Percentiles rank a stretch among this genome's conserved stretches.
Conservation (phyloP, 2,329 filamentous ascomycete genomes). For the Setomelanomma holmii region DNA sequence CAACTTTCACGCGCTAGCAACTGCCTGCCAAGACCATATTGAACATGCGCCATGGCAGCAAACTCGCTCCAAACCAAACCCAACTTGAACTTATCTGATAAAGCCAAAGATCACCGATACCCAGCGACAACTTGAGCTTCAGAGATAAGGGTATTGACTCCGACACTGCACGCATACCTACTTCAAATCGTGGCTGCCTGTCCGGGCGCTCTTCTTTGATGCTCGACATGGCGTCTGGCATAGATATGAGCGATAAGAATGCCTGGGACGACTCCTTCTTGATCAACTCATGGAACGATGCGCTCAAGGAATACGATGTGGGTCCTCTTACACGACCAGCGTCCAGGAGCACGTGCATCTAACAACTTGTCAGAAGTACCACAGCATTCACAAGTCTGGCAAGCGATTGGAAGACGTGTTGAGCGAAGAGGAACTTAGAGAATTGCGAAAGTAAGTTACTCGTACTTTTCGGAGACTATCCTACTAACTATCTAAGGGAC, state of each 20-base stretch:
- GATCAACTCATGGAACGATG: slow-evolving; percentile 45
- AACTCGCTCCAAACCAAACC: too few species aligned
- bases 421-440: slow-evolving; percentile 38
- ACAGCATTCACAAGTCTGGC: slow-evolving; percentile 46
- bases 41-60: background rate
- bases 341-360: slow-evolving; percentile 5
- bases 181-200: too few species aligned
- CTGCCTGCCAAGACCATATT: slow-evolving; percentile 20
- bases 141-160: too few species aligned
- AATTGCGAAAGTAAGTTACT: slow-evolving; percentile 37
- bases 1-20: slow-evolving; percentile 38
- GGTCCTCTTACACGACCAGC: slow-evolving; percentile 4
- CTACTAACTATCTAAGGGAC: too few species aligned
- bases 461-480: too few species aligned
- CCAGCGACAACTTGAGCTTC: too few species aligned
- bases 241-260: slow-evolving; percentile 40
- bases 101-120: too few species aligned
- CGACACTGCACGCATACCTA: too few species aligned
- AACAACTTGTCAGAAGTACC: slow-evolving; percentile 42
- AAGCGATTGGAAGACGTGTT: slow-evolving; percentile 47
- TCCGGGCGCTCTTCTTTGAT: too few species aligned
- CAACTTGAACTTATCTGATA: too few species aligned
- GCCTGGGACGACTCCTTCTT: slow-evolving; percentile 50
- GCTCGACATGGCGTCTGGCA: slow-evolving; percentile 29
- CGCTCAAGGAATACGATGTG: slow-evolving; percentile 47